Conservation (phyloP, 164 flowering plant genomes). For the Piper longum region DNA sequence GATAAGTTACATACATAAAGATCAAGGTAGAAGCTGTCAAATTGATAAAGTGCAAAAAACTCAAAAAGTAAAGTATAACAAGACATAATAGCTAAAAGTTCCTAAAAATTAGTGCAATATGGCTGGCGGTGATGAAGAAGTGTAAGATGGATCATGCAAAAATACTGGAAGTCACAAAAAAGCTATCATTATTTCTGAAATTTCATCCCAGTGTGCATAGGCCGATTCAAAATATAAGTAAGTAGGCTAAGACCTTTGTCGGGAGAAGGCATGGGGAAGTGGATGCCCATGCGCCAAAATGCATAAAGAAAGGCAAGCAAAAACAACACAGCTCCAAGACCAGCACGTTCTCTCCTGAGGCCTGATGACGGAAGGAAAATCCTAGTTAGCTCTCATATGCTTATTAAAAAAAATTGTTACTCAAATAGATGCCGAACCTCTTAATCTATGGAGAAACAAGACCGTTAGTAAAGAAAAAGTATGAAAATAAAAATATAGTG, state of each 20-base stretch:
- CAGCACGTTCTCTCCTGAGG: conserved; percentile 78
- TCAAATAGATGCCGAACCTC: neutral
- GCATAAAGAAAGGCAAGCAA: conserved; percentile 82
- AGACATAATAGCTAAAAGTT: no score
- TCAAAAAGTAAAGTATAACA: no score
- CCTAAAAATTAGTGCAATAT: no score
- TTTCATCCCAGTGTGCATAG: no score
- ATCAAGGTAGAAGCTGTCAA: neutral
- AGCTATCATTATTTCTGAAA: no score
- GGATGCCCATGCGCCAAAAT: conserved; percentile 99
- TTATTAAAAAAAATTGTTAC: neutral
- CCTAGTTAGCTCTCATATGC: neutral
- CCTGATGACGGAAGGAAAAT: conserved; percentile 27
- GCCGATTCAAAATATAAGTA: neutral
- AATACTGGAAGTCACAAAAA: no score
- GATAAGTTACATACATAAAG: neutral
- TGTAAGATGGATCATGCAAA: no score
- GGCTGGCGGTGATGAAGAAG: no score
- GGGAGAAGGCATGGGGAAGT: conserved; percentile 97
- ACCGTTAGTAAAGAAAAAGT: neutral
- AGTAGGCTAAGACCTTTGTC: conserved; percentile 49
- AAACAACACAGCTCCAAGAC: conserved; percentile 72
- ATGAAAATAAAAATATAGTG: no score
- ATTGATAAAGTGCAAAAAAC: neutral
- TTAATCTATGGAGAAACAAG: neutral